Base-by-base conservation (phyloP, 441 rosid genomes). In the Aleurites moluccanus region DNA sequence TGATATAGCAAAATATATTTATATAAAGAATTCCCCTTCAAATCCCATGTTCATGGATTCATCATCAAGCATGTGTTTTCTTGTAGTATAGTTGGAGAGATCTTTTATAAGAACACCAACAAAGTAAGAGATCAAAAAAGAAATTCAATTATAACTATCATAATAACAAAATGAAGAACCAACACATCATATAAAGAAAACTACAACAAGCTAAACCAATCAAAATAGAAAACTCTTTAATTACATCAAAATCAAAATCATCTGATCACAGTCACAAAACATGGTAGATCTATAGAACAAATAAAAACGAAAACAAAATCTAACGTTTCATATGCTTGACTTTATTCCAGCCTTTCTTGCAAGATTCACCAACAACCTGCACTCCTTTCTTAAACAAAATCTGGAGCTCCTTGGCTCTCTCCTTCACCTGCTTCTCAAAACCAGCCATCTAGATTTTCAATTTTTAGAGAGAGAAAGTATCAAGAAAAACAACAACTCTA, bases 331-430 rank as follows among this genome's bases (percentile, higher is more conserved):
- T 78, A 71, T 86, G 83, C 87, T 88, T 94, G 77, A 94, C 91
- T 81, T 91, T 94, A 80, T 53, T 40, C 98, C 97, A 94, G 1
- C 99, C 99, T 79, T 92, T 92, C 88, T 90, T 94, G 85, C 96
- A 87, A 47, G 93, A 86, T 3, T 86, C 85, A n/a, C 90, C 86
- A 57, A 95, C 90, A 64, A 90, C 79, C 90, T 83, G 92, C 59
- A 91, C 81, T 0, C 99, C 89, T 74, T 86, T 92, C 87, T 88
- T 84, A 77, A 91, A 80, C 0, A 90, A 69, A 66, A 72, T 61
- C 84, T 83, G 87, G 47, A 95, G 88, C 82, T 81, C 95, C 66
- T 40, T 75, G 30, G 97, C 94, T 79, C 96, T 86, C 76, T 73
- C 79, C 90, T 91, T 95, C 89, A 95, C 88, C 82, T 88, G 87